These are phyloP conservation scores for Tolypocladium endophyticum DNA, from an alignment of 2,329 filamentous ascomycete genomes.

Conservation along the genomic window DNA sequence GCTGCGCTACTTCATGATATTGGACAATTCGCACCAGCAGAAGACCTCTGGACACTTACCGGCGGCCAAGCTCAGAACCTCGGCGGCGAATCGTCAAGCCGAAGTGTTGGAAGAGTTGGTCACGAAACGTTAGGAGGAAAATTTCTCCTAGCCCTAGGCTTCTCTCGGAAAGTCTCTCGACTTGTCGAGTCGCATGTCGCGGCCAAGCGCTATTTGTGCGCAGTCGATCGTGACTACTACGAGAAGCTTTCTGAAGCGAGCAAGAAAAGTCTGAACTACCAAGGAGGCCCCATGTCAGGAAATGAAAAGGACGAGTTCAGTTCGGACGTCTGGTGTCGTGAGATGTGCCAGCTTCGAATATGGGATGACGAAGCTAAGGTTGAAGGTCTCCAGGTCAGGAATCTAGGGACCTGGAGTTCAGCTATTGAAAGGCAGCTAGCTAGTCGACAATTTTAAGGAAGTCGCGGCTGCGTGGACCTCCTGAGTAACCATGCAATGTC, in stretches of 20 bases:
- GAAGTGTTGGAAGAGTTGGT: slow-evolving; percentile 7
- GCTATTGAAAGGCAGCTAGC: not conserved
- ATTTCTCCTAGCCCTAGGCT: slow-evolving; percentile 7
- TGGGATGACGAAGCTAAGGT: slow-evolving; percentile 11
- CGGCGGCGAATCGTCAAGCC: slow-evolving; percentile 1
- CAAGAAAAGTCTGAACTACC: slow-evolving; percentile 7
- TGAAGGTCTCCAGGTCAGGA: slow-evolving; percentile 1
- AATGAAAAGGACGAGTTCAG: slow-evolving; percentile 4
- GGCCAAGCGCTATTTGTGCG: slow-evolving; percentile 10
- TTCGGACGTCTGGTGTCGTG: slow-evolving; percentile 3
- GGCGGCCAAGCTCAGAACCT: slow-evolving; percentile 4
- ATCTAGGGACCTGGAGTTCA: slow-evolving; percentile 1
- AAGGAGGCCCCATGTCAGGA: slow-evolving; percentile 7
- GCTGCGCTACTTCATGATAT: slow-evolving; percentile 10
- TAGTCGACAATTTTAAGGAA: not conserved
- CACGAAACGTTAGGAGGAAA: slow-evolving; percentile 6
- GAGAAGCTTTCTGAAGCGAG: slow-evolving; percentile 8
- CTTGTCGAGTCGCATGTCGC: slow-evolving; percentile 10
- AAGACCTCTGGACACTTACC: slow-evolving; percentile 4
- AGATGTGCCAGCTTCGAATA: slow-evolving; percentile 8
- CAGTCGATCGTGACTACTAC: slow-evolving; percentile 6
- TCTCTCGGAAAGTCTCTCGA: slow-evolving; percentile 6
- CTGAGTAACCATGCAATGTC: not conserved
- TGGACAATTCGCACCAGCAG: slow-evolving; percentile 7
- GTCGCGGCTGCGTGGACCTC: not conserved